Base-by-base conservation (phyloP, 768 basidiomycete genomes). In the Hysterangium stoloniferum region DNA sequence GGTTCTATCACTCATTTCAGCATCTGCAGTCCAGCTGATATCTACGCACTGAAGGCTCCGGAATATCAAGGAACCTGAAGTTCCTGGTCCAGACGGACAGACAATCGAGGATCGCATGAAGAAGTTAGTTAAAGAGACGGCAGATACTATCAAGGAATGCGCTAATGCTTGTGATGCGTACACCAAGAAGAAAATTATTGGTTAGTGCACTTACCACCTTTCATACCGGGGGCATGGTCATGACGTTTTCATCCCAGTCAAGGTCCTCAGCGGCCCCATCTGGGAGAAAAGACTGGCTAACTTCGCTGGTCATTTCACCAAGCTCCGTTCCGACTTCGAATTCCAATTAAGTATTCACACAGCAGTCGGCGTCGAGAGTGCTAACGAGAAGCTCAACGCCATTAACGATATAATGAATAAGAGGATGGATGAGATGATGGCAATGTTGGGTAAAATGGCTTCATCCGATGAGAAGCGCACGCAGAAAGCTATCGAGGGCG, bases 91-190 rank as follows among this genome's bases (percentile, higher is more conserved):
- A 0, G 67, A 74, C 48, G 71, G 71, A 1, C 35, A 57, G 0
- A 56, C 64, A 3, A 40, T 69, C 22, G 55, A 66, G 45, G 56
- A 57, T 35, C 55, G 73, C 6, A 60, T 72, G 24, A 58, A 56
- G 56, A 61, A 53, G 0, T 54, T 66, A 8, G 56, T 61, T 47
- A 48, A 61, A 27, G 38, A 46, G 0, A 68, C 73, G 4, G 72
- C 66, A 3, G 48, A 64, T 6, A 70, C 75, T 47, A 71, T 76
- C 37, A 69, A 67, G 52, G 59, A 62, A 6, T 73, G 72, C 52
- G 71, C 69, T 2, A 71, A 71, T 28, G 66, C 63, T 12, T 74
- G 73, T 54, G 75, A 78, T 48, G 62, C 63, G 2, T 77, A 76
- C 51, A 48, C 69, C 28, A 74, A 74, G 54, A 72, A 73, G 45